Evolutionary conservation across 1,284 basidiomycete species (phyloP), one percentile per base, ranked within the genome.

Genomic region (Pterula multifida): DNA sequence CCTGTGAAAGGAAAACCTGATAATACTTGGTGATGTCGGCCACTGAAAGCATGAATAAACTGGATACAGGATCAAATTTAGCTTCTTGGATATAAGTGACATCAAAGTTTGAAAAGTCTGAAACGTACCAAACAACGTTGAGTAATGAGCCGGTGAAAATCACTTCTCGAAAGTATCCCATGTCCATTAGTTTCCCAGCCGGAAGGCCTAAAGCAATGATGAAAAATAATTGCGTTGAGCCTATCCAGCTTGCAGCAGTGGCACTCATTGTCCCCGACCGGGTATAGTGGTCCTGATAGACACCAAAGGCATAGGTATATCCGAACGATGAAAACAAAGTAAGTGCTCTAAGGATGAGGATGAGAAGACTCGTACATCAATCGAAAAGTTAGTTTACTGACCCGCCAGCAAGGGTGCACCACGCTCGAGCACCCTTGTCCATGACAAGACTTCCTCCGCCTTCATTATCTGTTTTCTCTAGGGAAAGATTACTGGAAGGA

Each of bases 191-290:
- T 36, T 58, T 60, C 15, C 64, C 63, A 3, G 60, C 61, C n/a
- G 60, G 49, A 12, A 61, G 48, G 26, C 58, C 58, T 13, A 58
- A 48, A 0, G 55, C 44, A 46, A 63, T 56, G 9, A 62, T 47
- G 4, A 66, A 52, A 50, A 61, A 64, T 1, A 63, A 47, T 47
- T 65, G 63, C 24, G 61, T 51, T 12, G 61, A 62, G n/a, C 65
- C 65, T 22, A 66, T 63, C 64, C 64, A 66, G 26, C 63, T 63
- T 24, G 54, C 48, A 24, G 25, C 42, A 2, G 53, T 53, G 13
- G 51, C 32, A 13, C 52, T 48, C 4, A 57, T 50, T 6, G 50
- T 35, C 23, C 49, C 22, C 3, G 44, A 44, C 3, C 47, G 46
- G 3, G 58, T 52, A 56, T 60, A 55, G 55, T 62, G 39, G 55